phyloP scores from a whole-genome alignment of 2,329 filamentous ascomycete genomes.

The Ophiostoma perfectum region DNA sequence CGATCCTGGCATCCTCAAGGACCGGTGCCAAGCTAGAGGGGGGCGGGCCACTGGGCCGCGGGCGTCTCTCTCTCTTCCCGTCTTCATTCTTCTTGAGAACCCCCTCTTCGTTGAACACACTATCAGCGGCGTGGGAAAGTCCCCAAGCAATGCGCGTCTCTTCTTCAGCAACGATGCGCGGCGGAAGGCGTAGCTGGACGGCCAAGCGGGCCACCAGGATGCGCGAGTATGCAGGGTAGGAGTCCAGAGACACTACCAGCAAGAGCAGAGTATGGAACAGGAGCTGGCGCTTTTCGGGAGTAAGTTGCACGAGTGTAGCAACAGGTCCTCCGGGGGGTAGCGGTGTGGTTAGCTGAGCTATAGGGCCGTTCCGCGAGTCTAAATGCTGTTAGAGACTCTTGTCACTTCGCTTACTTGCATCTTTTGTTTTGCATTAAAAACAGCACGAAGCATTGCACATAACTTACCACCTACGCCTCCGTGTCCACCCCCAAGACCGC shows the following conservation, averaged over 20 bases:
- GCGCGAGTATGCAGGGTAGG: conserved; percentile 69
- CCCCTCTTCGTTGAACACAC: conserved; percentile 60
- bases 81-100: conserved; percentile 58
- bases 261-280: conserved; percentile 69
- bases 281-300: conserved; percentile 57
- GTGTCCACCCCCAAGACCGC: not conserved
- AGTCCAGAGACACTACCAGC: conserved; percentile 67
- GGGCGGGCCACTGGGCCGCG: conserved; percentile 55
- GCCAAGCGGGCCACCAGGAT: conserved; percentile 64
- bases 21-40: conserved; percentile 71
- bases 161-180: conserved; percentile 60
- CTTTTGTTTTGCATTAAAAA: no score
- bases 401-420: no score
- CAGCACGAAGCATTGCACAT: no score
- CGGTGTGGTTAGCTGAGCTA: not conserved
- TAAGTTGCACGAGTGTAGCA: not conserved
- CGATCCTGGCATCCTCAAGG: conserved; percentile 71
- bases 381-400: not conserved
- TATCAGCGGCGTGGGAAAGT: conserved; percentile 67
- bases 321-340: not conserved
- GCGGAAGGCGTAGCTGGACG: conserved; percentile 63
- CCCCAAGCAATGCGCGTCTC: conserved; percentile 71
- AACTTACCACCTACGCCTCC: conserved; percentile 15
- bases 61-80: conserved; percentile 58
- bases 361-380: not conserved